phyloP scores from a whole-genome alignment of 2,329 filamentous ascomycete species.

The Epichloe gansuensis region DNA sequence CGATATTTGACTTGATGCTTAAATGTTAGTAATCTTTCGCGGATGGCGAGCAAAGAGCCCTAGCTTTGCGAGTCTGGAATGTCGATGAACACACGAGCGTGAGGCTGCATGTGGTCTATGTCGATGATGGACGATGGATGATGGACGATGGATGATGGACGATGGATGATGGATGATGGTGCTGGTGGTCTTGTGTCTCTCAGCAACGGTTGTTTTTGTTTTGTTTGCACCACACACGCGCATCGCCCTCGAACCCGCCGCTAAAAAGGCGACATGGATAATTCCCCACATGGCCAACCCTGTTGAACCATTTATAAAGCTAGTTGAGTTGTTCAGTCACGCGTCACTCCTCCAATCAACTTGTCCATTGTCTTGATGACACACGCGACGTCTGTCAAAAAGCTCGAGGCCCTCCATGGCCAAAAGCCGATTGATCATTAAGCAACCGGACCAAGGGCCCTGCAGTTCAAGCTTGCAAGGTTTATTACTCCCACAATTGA shows the following conservation, averaged over 20 bases:
- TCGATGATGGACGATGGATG: too few relatives aligned
- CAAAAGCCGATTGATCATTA: not conserved
- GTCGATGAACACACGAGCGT: not conserved
- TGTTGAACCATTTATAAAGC: too few relatives aligned
- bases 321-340: not conserved
- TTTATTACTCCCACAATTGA: not conserved
- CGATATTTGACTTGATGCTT: not conserved
- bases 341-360: not conserved
- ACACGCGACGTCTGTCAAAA: not conserved
- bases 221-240: constrained; percentile 16
- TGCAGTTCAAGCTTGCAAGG: not conserved
- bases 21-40: not conserved
- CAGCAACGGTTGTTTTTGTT: constrained; percentile 21
- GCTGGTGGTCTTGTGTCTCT: constrained; percentile 5
- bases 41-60: not conserved
- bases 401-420: not conserved
- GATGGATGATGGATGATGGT: too few relatives aligned
- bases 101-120: not conserved
- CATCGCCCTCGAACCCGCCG: not conserved
- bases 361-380: too few relatives aligned
- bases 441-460: not conserved
- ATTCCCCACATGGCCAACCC: too few relatives aligned
- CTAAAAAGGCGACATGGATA: too few relatives aligned
- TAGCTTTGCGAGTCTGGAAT: not conserved
- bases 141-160: too few relatives aligned